phyloP scores from a whole-genome alignment of 345 rosid species.

The Toxicodendron radicans region DNA sequence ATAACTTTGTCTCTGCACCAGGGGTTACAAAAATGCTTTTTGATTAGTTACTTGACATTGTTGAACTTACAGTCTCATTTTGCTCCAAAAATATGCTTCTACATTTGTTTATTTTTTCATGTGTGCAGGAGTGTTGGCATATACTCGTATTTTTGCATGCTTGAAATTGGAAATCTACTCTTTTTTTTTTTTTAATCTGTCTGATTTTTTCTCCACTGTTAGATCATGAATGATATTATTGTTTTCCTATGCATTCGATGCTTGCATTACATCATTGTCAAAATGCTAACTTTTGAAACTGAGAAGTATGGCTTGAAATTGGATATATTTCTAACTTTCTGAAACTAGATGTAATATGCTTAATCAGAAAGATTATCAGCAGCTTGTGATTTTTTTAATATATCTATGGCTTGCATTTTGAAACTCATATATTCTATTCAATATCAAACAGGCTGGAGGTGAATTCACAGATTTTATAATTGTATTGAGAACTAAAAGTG shows the following conservation, averaged over 20 bases:
- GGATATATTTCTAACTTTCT: not conserved
- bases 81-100: not conserved
- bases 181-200: not conserved
- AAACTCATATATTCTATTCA: not conserved
- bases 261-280: not conserved
- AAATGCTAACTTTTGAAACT: no score
- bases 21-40: not conserved
- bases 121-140: not conserved
- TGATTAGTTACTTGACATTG: not conserved
- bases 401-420: not conserved
- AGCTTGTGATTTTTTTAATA: not conserved
- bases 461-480: conserved; percentile 28
- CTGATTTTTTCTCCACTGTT: not conserved
- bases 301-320: not conserved
- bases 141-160: not conserved
- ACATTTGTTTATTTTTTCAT: not conserved
- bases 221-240: not conserved
- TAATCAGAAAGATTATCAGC: not conserved
- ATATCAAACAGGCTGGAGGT: conserved; percentile 26
- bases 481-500: conserved; percentile 24
- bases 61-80: not conserved
- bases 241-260: no score
- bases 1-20: not conserved
- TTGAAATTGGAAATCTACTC: not conserved
- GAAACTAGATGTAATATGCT: not conserved